Evolutionary conservation across 225 moss, liverwort and hornwort species (phyloP).

Genomic region (Sphagnum contortum): DNA sequence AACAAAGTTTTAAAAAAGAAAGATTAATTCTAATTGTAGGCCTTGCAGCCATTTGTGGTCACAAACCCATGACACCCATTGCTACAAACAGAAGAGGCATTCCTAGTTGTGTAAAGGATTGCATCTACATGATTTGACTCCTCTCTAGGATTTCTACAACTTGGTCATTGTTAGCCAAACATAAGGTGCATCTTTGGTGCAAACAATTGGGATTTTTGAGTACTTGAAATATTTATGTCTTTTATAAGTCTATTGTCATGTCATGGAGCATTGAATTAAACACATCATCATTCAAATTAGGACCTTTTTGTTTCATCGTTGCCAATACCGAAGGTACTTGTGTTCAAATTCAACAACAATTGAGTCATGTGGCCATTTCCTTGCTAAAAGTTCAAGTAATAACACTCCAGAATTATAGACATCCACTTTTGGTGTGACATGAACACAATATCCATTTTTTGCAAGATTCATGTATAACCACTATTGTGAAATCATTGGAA

Average conservation of each 20-base stretch:
- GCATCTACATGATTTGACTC: no score
- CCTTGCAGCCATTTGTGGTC: no score
- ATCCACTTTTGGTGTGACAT: conserved; percentile 53
- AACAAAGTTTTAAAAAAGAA: no score
- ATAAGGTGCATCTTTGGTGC: conserved; percentile 20
- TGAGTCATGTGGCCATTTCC: conserved; percentile 45
- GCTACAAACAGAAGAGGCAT: no score
- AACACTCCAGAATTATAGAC: conserved; percentile 68
- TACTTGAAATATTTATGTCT: conserved; percentile 41
- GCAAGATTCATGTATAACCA: conserved; percentile 1
- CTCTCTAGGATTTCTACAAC: no score
- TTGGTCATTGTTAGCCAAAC: no score
- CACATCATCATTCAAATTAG: conserved; percentile 22
- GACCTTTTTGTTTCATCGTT: conserved; percentile 11
- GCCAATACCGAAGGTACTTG: conserved; percentile 31
- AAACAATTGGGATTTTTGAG: conserved; percentile 34
- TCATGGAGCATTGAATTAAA: conserved; percentile 37
- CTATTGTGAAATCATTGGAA: no score
- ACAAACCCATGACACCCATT: no score
- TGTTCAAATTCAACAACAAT: conserved; percentile 28
- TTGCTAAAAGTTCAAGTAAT: conserved; percentile 54
- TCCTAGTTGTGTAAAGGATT: no score
- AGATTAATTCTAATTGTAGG: no score
- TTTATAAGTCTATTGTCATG: conserved; percentile 28
- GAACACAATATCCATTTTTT: conserved; percentile 37